These are phyloP conservation scores for Chaetomium sp. DNA, from an alignment of 2,329 filamentous ascomycete species.

Conservation along the genomic window DNA sequence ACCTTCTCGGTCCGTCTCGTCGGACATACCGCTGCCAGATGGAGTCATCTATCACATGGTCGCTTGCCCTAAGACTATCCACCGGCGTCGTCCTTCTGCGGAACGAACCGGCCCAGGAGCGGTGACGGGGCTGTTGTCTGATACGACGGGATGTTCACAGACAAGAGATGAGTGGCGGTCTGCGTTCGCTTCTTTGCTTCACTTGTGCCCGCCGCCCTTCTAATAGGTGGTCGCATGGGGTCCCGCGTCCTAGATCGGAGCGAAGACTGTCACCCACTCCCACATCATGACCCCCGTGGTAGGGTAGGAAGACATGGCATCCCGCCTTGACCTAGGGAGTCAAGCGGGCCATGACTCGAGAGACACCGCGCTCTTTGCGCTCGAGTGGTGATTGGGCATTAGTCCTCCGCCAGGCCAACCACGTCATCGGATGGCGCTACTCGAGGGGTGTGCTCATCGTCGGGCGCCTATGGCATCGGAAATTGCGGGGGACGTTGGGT, in stretches of 20 bases:
- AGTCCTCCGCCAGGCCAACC: slow-evolving; percentile 18
- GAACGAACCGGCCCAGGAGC: neutral
- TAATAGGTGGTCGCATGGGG: neutral
- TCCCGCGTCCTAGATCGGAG: slow-evolving; percentile 26
- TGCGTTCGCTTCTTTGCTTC: slow-evolving; percentile 12
- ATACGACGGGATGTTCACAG: neutral
- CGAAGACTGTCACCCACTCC: neutral
- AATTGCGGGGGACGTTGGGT: slow-evolving; percentile 35
- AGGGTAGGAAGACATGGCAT: slow-evolving; percentile 29
- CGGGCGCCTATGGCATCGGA: slow-evolving; percentile 31
- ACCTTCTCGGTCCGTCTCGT: neutral
- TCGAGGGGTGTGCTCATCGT: slow-evolving; percentile 32
- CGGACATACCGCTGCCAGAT: neutral
- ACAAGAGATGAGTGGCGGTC: slow-evolving; percentile 6
- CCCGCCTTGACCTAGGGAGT: slow-evolving; percentile 17
- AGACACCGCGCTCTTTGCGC: slow-evolving; percentile 30
- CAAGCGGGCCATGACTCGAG: slow-evolving; percentile 14
- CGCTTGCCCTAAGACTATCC: neutral
- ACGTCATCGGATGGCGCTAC: slow-evolving; percentile 18
- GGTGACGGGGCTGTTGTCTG: slow-evolving; percentile 5
- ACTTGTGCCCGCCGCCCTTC: slow-evolving; percentile 1
- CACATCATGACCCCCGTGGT: slow-evolving; percentile 17
- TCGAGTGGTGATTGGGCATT: slow-evolving; percentile 30
- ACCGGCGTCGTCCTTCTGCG: neutral
- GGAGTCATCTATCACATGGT: neutral